phyloP scores from a whole-genome alignment of 2,329 filamentous ascomycete genomes.

The Trichoderma semiorbis region DNA sequence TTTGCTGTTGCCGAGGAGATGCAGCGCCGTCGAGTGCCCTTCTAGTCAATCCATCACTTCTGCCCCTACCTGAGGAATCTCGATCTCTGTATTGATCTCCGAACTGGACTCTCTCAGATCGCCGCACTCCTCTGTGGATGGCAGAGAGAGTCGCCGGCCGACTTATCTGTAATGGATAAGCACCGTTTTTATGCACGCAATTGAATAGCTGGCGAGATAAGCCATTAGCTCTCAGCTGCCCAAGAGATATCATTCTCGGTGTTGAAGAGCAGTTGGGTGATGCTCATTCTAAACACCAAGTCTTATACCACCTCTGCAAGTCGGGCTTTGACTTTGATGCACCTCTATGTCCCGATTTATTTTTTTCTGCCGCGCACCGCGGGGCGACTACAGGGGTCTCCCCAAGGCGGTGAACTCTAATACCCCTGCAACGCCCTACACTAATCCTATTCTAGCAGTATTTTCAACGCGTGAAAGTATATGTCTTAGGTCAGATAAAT shows the following conservation, averaged over 20 bases:
- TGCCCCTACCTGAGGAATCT: constrained; percentile 19
- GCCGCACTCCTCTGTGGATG: constrained; percentile 63
- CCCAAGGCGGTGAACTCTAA: constrained; percentile 23
- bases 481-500: not conserved
- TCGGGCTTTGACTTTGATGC: not conserved
- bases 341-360: not conserved
- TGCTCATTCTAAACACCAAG: not conserved
- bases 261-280: constrained; percentile 18
- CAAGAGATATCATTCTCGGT: constrained; percentile 27
- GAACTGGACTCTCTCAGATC: constrained; percentile 38
- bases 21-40: constrained; percentile 31
- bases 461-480: not conserved
- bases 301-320: not conserved
- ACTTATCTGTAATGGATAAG: constrained; percentile 18
- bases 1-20: constrained; percentile 35
- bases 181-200: not conserved
- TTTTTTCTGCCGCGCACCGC: constrained; percentile 28
- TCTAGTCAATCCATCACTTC: constrained; percentile 24
- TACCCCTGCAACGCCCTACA: not conserved
- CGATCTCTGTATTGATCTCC: constrained; percentile 22
- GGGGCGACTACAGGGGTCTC: constrained; percentile 15
- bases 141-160: constrained; percentile 53
- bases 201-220: constrained; percentile 22
- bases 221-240: constrained; percentile 24
- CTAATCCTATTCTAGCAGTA: not conserved